Percentiles rank a stretch among this genome's conserved stretches.
These are phyloP conservation scores for Ephemerocybe angulata DNA, from an alignment of 768 basidiomycete species.

Conservation along the genomic window DNA sequence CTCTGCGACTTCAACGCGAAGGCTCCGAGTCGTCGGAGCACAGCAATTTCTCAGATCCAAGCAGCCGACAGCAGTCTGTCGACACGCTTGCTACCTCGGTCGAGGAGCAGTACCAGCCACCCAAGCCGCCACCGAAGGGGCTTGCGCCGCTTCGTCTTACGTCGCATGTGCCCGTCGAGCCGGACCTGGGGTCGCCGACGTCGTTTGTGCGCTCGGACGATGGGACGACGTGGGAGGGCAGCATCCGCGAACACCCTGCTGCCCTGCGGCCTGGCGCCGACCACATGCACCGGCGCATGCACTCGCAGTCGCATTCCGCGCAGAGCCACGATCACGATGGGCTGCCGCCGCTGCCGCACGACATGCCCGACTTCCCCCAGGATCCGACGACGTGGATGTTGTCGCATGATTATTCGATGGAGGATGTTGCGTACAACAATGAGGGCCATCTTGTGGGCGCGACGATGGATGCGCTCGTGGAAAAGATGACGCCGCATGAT, in stretches of 20 bases:
- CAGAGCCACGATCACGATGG: neutral
- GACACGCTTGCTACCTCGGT: conserved; percentile 50
- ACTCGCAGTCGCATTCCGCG: neutral
- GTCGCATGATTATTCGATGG: conserved; percentile 74
- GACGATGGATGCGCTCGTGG: conserved; percentile 84
- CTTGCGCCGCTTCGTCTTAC: conserved; percentile 11
- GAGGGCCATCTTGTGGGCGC: conserved; percentile 92
- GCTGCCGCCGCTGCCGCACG: conserved; percentile 35
- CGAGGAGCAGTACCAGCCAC: conserved; percentile 38
- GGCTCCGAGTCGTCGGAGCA: conserved; percentile 52
- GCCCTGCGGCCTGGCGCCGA: neutral
- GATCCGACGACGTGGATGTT: conserved; percentile 53
- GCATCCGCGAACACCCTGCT: neutral
- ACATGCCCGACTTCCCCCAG: conserved; percentile 47
- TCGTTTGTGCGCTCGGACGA: conserved; percentile 50
- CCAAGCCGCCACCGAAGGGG: conserved; percentile 27
- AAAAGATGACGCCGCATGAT: conserved; percentile 96
- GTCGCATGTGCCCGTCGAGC: conserved; percentile 31
- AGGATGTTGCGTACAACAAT: conserved; percentile 86
- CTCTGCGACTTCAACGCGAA: too few relatives aligned
- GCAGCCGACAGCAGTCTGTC: conserved; percentile 42
- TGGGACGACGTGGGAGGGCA: conserved; percentile 34
- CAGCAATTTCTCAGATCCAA: conserved; percentile 43
- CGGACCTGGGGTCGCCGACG: conserved; percentile 48
- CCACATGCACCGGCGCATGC: neutral